Conservation (phyloP, 139 green algal species). For the Micromonas commoda region DNA sequence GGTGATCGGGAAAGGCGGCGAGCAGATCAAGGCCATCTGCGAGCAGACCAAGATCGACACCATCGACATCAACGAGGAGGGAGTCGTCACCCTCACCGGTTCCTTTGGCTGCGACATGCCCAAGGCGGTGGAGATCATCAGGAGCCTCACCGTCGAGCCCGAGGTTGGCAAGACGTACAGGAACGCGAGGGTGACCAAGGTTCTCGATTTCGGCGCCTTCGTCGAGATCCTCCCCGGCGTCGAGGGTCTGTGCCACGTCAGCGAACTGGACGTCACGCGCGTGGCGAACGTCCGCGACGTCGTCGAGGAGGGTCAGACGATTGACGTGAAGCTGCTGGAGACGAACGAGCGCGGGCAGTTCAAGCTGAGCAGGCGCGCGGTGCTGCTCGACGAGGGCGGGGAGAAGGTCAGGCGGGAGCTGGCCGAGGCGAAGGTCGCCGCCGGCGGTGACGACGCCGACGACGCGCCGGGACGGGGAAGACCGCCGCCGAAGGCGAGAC, state of each 20-base stretch:
- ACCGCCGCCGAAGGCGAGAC: neutral
- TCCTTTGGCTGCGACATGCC: slow-evolving; percentile 6
- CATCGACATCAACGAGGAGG: slow-evolving; percentile 55
- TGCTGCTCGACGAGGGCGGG: slow-evolving; percentile 35
- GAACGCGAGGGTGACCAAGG: slow-evolving; percentile 36
- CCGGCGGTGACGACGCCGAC: neutral
- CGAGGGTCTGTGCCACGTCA: slow-evolving; percentile 55
- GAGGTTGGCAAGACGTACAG: slow-evolving; percentile 35
- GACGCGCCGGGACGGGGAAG: neutral
- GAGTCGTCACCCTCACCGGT: slow-evolving; percentile 38
- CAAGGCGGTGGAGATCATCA: slow-evolving; percentile 34
- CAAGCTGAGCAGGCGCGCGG: slow-evolving; percentile 42
- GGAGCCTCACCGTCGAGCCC: slow-evolving; percentile 24
- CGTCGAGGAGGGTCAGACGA: slow-evolving; percentile 49
- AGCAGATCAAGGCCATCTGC: slow-evolving; percentile 61
- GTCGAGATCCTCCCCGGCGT: slow-evolving; percentile 51
- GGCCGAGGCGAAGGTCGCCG: neutral
- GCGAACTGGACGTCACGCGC: slow-evolving; percentile 32
- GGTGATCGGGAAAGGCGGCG: slow-evolving; percentile 74
- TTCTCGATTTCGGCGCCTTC: slow-evolving; percentile 48
- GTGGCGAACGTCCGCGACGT: slow-evolving; percentile 45
- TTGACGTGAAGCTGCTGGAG: slow-evolving; percentile 77
- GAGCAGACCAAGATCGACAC: slow-evolving; percentile 47
- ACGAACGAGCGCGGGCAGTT: slow-evolving; percentile 44
- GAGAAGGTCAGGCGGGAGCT: neutral